Evolutionary conservation across 768 basidiomycete genomes (phyloP), one percentile per base, ranked within the genome.

Genomic region (Russula virescens): DNA sequence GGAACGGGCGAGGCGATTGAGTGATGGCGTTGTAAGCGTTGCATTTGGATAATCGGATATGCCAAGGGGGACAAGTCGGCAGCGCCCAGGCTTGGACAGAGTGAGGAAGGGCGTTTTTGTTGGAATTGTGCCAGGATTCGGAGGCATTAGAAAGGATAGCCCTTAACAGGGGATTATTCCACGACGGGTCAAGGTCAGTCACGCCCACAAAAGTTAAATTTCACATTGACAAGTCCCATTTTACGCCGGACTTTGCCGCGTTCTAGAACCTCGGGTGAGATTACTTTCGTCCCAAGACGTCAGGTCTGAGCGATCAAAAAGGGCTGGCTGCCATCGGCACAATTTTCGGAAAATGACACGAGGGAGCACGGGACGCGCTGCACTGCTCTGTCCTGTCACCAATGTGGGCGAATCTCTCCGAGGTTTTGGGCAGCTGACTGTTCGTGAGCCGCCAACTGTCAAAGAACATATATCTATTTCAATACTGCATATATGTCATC

Each of bases 41-140:
- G 38, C 10, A 56, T 63, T 58, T 46, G 62, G 62, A 63, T 55
- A 60, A 63, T 63, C 62, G 47, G 62, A 63, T 63, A 26, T 21
- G 52, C 52, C 38, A 38, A 38, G 13, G 38, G 10, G 26, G 31
- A 60, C 51, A 60, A 60, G 59, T 46, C 14, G 60, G 48, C 54
- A 48, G 42, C 42, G 42, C 42, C 42, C 42, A 43, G 10, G n/a
- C n/a, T 40, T 9, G 40, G 31, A 35, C 34, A 10, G 34, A 5
- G 8, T 38, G 38, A 43, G 23, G 25, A 52, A 55, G 53, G 40
- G 52, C 34, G 34, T 35, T 35, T 9, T 38, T 38, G 54, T 26
- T 43, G 54, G 31, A 31, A 31, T 45, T 40, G 54, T 51, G 50
- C 21, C 45, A 46, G 34, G 43, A 6, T 35, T 59, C 62, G 62